A percentile compares a stretch with the other conserved stretches of the same genome.
phyloP scores from a whole-genome alignment of 495 filamentous ascomycete genomes.

The Pseudoneurospora amorphoporcata region DNA sequence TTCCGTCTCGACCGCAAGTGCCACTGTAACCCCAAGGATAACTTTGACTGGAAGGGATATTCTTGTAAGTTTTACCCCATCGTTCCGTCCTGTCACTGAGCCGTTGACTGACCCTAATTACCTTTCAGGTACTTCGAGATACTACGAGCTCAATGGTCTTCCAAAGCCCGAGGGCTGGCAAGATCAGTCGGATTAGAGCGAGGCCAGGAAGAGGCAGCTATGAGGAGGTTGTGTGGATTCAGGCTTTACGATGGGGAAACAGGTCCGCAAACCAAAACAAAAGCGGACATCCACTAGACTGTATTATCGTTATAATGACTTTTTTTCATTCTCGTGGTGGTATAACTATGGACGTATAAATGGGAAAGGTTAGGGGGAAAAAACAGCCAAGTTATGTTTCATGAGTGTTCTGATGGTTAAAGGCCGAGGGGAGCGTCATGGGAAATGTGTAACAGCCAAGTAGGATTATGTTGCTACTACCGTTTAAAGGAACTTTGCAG shows the following conservation, averaged over 20 bases:
- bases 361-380: neutral
- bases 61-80: constrained; percentile 55
- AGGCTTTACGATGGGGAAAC: neutral
- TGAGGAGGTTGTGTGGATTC: neutral
- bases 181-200: constrained; percentile 47
- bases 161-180: constrained; percentile 76
- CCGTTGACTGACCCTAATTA: constrained; percentile 6
- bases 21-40: constrained; percentile 87
- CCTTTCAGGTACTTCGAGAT: constrained; percentile 59
- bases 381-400: neutral
- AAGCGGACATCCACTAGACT: neutral
- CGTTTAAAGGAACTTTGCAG: neutral
- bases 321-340: neutral
- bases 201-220: neutral
- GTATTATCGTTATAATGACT: neutral
- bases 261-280: neutral
- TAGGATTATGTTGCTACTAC: neutral
- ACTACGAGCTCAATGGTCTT: constrained; percentile 69
- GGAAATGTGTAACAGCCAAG: neutral
- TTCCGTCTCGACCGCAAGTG: constrained; percentile 72
- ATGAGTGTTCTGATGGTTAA: neutral
- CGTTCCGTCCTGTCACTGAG: neutral
- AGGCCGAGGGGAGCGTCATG: neutral
- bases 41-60: constrained; percentile 98
- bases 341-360: neutral